A percentile compares a stretch with the other conserved stretches of the same genome.
Conservation (phyloP, 306 rosid genomes). For the Quercus ilex region DNA sequence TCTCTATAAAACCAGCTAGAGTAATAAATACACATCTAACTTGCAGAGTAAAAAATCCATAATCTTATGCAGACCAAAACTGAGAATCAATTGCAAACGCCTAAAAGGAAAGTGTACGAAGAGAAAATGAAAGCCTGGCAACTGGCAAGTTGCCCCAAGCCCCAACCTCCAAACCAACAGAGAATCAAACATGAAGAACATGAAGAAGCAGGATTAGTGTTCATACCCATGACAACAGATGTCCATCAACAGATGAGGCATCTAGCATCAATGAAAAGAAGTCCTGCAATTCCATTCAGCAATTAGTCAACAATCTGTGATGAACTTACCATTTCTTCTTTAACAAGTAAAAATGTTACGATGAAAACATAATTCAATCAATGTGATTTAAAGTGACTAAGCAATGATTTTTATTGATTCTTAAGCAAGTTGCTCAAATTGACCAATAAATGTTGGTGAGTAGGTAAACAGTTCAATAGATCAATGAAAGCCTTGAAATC, state of each 20-base stretch:
- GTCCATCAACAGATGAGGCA: conserved; percentile 76
- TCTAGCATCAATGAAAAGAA: conserved; percentile 66
- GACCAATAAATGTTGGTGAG: background rate
- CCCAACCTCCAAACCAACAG: background rate
- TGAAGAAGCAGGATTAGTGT: conserved; percentile 5
- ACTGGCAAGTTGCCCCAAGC: background rate
- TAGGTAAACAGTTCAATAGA: background rate
- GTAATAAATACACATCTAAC: background rate
- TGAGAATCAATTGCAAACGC: too few species aligned
- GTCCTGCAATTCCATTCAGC: conserved; percentile 47
- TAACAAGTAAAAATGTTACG: background rate
- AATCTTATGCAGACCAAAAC: background rate
- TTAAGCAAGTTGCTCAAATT: background rate
- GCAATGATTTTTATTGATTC: background rate
- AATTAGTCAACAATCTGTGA: conserved; percentile 4
- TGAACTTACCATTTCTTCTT: conserved; percentile 1
- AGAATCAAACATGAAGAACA: background rate
- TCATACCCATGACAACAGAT: conserved; percentile 83
- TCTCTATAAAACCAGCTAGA: background rate
- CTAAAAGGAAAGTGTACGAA: background rate
- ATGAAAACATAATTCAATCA: background rate
- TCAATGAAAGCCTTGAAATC: background rate
- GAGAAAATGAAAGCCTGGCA: background rate
- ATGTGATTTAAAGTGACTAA: conserved; percentile 1
- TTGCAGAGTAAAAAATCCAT: background rate